These are phyloP conservation scores for Colletotrichum noveboracense DNA, from an alignment of 2,329 filamentous ascomycete species.

Conservation along the genomic window DNA sequence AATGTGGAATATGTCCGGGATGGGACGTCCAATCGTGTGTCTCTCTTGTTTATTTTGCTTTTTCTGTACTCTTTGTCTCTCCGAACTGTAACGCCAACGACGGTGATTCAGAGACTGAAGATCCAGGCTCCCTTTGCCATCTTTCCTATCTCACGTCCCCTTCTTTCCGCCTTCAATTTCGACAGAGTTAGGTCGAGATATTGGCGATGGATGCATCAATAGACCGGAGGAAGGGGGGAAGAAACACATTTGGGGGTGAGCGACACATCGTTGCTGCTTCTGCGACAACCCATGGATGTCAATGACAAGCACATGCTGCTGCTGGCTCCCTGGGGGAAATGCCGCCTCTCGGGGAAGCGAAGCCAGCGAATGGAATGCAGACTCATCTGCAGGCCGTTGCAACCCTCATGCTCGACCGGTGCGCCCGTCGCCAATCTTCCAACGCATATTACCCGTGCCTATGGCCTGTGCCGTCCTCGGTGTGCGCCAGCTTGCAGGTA, in stretches of 20 bases:
- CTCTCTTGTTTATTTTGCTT: slow-evolving; percentile 16
- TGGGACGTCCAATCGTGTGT: slow-evolving; percentile 4
- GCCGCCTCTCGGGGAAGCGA: neutral
- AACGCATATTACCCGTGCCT: neutral
- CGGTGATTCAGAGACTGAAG: neutral
- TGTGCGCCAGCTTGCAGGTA: neutral
- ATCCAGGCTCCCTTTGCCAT: neutral
- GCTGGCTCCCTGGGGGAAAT: neutral
- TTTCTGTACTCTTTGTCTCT: neutral
- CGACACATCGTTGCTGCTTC: neutral
- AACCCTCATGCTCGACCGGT: neutral
- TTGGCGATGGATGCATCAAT: neutral
- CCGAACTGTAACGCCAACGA: slow-evolving; percentile 4
- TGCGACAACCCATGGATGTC: neutral
- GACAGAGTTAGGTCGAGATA: neutral
- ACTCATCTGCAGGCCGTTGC: neutral
- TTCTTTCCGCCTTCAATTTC: neutral
- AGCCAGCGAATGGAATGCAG: slow-evolving; percentile 1
- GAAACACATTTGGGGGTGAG: neutral
- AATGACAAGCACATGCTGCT: neutral
- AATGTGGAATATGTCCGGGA: slow-evolving; percentile 8
- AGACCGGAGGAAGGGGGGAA: neutral
- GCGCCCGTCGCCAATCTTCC: neutral
- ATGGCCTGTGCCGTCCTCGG: neutral
- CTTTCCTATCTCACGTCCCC: neutral